Evolutionary conservation across 1,284 basidiomycete species (phyloP).

Genomic region (Irpex sp.): DNA sequence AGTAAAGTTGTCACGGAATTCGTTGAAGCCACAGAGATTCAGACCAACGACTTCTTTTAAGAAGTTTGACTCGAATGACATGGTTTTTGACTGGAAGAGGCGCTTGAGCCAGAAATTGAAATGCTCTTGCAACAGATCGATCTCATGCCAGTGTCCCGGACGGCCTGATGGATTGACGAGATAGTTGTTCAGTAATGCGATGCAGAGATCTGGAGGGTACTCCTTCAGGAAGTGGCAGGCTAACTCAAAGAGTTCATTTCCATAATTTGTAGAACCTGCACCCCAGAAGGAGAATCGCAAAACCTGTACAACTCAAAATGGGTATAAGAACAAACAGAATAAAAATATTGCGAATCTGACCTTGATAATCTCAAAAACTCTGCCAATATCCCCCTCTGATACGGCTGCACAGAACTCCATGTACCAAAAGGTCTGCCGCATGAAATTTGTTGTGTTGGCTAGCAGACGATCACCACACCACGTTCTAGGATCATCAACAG

Average conservation of each 20-base stretch:
- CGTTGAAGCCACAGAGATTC: conserved; percentile 6
- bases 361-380: no score
- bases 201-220: conserved; percentile 6
- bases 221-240: conserved; percentile 15
- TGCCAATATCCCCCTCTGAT: no score
- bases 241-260: conserved; percentile 13
- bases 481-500: no score
- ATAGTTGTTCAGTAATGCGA: conserved; percentile 18
- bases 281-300: conserved; percentile 19
- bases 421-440: no score
- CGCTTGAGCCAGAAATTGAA: conserved; percentile 17
- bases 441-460: no score
- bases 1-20: background rate
- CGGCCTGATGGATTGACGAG: conserved; percentile 19
- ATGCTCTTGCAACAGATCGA: conserved; percentile 21
- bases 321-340: no score
- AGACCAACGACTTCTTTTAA: background rate
- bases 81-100: background rate
- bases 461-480: no score
- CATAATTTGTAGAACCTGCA: conserved; percentile 11
- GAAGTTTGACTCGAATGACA: conserved; percentile 2
- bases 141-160: conserved; percentile 15
- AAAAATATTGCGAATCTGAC: no score
- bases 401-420: no score
- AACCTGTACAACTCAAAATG: background rate